phyloP scores from a whole-genome alignment of 176 grass and related monocot genomes.

The Guadua angustifolia region DNA sequence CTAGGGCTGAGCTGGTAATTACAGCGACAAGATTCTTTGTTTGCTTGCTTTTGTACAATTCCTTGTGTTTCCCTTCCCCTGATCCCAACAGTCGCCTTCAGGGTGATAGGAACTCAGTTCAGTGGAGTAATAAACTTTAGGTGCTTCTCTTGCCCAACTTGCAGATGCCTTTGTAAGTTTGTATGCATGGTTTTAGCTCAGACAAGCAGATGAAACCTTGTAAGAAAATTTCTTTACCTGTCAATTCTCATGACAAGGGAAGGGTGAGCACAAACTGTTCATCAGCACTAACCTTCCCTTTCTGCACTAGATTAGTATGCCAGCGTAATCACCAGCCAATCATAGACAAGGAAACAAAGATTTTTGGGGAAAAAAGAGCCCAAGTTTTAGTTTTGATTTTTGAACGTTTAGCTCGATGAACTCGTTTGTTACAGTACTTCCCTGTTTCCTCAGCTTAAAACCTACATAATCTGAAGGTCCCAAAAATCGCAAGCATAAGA shows the following conservation, averaged over 20 bases:
- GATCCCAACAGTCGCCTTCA: conserved; percentile 1
- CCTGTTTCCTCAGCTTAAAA: too few relatives aligned
- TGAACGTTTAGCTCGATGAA: not conserved
- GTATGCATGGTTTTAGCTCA: conserved; percentile 18
- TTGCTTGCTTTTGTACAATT: not conserved
- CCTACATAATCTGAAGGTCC: not conserved
- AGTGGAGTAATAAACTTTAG: not conserved
- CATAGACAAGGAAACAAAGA: not conserved
- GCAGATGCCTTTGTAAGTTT: conserved; percentile 17
- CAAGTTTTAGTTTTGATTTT: not conserved
- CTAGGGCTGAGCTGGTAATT: not conserved
- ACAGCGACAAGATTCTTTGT: conserved; percentile 18
- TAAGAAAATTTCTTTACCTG: conserved; percentile 13
- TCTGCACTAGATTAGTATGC: not conserved
- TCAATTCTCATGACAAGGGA: conserved; percentile 10
- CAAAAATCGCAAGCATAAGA: not conserved
- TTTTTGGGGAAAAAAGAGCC: not conserved
- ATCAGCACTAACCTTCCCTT: not conserved
- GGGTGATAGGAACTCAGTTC: not conserved
- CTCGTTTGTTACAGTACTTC: not conserved
- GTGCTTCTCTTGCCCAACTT: conserved; percentile 43
- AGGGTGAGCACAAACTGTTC: not conserved
- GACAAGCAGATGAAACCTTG: conserved; percentile 24
- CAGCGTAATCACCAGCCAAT: not conserved
- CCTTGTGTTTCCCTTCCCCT: conserved; percentile 8